Base-by-base conservation (phyloP, 2,329 filamentous ascomycete species). In the Neurospora sp. region DNA sequence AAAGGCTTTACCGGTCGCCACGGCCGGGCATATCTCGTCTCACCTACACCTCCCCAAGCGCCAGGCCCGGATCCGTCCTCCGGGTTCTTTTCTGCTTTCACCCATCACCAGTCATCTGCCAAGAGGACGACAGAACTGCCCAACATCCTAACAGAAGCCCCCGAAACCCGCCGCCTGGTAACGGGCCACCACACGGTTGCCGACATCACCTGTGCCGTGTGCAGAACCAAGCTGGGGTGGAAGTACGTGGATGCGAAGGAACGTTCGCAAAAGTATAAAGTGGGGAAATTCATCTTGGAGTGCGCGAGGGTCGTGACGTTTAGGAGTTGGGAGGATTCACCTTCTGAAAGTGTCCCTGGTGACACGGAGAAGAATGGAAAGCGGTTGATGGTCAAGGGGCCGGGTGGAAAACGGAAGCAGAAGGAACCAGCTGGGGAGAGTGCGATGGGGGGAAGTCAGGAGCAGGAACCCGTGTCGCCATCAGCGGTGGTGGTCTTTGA, bases 271-370 rank as follows among this genome's bases (percentile, higher is more conserved):
- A 84, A 83, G 76, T 91, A 91, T 81, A 91, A 91, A 78, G 82
- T 90, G 67, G 88, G 88, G 73, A 91, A 90, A 78, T 91, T 87
- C 76, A 90, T 91, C 38, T 78, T 91, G 46, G 89, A 91, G 80
- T 87, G 85, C 46, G 84, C 85, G 76, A 81, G 86, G 68, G 85
- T 89, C 17, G 81, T 86, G 33, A 80, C 83, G 13, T 81, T 82
- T 66, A 82, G 83, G 40, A 80, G 78, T 69, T 90, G 87, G 88
- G 87, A 86, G 74, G 84, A 86, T 70, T 23, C 23, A 23, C 23
- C 23, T 23, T 23, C 23, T 23, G 23, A 23, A 23, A 23, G 23
- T 23, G 23, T 23, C 23, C 23, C 23, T 23, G 23, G 23, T 23
- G 67, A 71, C 39, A 71, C 5, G 67, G 36, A 10, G 71, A 69